Conservation (phyloP, 1,139 yeast species). For the Pichia norvegensis region DNA sequence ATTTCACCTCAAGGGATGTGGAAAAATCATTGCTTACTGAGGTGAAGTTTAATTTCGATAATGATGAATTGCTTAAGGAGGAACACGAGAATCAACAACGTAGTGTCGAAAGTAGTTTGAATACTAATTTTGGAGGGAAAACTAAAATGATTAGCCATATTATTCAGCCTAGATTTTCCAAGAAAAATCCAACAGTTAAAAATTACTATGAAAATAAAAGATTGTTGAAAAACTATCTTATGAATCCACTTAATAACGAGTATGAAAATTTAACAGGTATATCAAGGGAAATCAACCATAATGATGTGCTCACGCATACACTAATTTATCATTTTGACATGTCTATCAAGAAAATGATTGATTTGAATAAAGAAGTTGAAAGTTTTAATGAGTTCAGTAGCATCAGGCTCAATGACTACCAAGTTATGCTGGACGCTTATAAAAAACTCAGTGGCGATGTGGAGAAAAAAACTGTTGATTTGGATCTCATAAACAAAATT, state of each 20-base stretch:
- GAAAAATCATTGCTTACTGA: constrained; percentile 74
- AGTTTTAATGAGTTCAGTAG: constrained; percentile 28
- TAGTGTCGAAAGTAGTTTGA: constrained; percentile 22
- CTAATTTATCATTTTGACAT: constrained; percentile 36
- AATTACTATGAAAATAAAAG: constrained; percentile 58
- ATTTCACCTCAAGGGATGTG: constrained; percentile 62
- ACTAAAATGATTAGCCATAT: constrained; percentile 31
- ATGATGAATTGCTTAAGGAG: constrained; percentile 41
- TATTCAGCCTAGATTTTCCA: constrained; percentile 23
- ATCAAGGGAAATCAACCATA: constrained; percentile 30
- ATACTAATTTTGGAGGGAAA: constrained; percentile 26
- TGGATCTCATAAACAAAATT: constrained; percentile 14
- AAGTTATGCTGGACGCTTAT: constrained; percentile 17
- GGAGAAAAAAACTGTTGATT: constrained; percentile 26
- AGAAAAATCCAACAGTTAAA: constrained; percentile 16
- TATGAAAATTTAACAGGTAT: constrained; percentile 55
- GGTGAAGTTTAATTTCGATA: constrained; percentile 56
- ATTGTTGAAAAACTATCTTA: constrained; percentile 57
- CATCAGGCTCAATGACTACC: constrained; percentile 24
- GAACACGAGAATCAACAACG: constrained; percentile 21
- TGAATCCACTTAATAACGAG: constrained; percentile 54
- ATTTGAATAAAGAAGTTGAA: constrained; percentile 27
- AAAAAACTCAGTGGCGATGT: constrained; percentile 22
- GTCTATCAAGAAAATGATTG: constrained; percentile 24
- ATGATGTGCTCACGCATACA: constrained; percentile 39